These are phyloP conservation scores for Boletellus deceptivus DNA, from an alignment of 1,284 basidiomycete genomes.

Conservation along the genomic window DNA sequence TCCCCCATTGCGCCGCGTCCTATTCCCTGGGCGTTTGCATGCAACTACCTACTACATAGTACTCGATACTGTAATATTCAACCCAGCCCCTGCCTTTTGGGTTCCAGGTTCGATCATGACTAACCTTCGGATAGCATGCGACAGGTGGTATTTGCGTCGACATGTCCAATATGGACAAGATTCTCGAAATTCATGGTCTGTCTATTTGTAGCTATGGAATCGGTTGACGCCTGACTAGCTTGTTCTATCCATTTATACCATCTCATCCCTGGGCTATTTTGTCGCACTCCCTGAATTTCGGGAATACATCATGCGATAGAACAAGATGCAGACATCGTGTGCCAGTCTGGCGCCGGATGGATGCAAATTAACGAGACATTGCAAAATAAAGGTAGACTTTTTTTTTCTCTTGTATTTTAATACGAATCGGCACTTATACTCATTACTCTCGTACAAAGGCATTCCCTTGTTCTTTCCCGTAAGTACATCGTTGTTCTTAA, in stretches of 20 bases:
- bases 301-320: conserved; percentile 40
- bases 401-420: neutral
- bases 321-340: conserved; percentile 77
- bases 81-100: neutral
- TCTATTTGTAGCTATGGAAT: conserved; percentile 1
- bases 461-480: conserved; percentile 89
- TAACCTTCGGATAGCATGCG: conserved; percentile 39
- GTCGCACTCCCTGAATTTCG: neutral
- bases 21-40: neutral
- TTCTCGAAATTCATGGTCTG: conserved; percentile 74
- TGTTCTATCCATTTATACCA: neutral
- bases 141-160: conserved; percentile 83
- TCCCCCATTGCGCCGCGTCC: neutral
- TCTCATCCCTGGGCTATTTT: neutral
- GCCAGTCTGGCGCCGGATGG: conserved; percentile 85
- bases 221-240: neutral
- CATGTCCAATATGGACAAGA: conserved; percentile 81
- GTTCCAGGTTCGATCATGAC: neutral
- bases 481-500: conserved; percentile 20
- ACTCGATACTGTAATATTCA: neutral
- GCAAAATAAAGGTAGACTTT: conserved; percentile 59
- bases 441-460: conserved; percentile 31
- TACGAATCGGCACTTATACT: neutral
- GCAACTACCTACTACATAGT: neutral
- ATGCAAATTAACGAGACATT: conserved; percentile 82